Conservation (phyloP, 371 early-diverging fungal genomes). For the Mortierella sp. region DNA sequence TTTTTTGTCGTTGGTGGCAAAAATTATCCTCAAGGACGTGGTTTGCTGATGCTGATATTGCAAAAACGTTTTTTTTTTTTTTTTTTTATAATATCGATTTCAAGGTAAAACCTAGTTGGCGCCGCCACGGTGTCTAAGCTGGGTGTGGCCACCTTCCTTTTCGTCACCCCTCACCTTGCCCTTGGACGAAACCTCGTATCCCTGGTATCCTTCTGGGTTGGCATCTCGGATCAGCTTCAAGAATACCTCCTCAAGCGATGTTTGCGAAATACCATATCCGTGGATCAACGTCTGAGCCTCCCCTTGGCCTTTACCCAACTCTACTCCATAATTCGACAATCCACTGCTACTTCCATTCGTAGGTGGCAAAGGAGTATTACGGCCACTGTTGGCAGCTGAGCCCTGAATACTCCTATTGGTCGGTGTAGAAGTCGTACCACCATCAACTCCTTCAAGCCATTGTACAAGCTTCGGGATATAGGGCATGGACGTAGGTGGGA, state of each 20-base stretch:
- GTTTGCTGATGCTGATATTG: no score
- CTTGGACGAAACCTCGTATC: conserved; percentile 37
- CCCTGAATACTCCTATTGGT: conserved; percentile 21
- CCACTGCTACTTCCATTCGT: conserved; percentile 34
- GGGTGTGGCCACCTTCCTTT: conserved; percentile 9
- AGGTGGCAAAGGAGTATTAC: conserved; percentile 18
- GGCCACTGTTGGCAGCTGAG: conserved; percentile 33
- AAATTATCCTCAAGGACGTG: no score
- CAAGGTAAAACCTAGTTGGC: no score
- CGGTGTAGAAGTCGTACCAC: conserved; percentile 13
- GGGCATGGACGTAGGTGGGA: conserved; percentile 55
- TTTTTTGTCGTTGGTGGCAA: no score
- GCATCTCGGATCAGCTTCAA: conserved; percentile 59
- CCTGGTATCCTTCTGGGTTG: conserved; percentile 54
- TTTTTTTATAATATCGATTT: no score
- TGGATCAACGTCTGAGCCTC: conserved; percentile 54
- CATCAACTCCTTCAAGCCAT: conserved; percentile 58
- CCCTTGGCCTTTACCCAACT: no score
- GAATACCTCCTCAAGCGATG: conserved; percentile 74
- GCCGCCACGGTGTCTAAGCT: background rate
- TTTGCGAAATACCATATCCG: conserved; percentile 75
- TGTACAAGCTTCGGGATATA: conserved; percentile 61
- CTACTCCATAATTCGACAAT: conserved; percentile 9
- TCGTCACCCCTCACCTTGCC: conserved; percentile 12
- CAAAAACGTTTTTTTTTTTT: no score